Conservation (phyloP, 768 basidiomycete genomes). For the Heimioporus sp. region DNA sequence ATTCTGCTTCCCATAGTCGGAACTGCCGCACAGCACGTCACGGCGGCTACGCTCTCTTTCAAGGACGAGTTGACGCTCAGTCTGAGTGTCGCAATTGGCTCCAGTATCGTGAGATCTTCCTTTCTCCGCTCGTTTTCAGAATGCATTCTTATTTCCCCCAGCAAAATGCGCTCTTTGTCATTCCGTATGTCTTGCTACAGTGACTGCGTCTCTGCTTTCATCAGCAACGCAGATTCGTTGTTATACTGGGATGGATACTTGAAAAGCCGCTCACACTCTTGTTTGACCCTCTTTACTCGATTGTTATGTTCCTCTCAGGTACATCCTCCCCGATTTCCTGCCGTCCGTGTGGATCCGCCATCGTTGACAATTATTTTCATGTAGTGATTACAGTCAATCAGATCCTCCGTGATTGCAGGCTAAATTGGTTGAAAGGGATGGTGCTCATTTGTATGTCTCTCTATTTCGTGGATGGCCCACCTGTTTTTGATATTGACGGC, state of each 20-base stretch:
- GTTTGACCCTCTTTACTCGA: constrained; percentile 85
- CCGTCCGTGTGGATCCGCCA: too few relatives aligned
- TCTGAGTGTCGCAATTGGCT: constrained; percentile 86
- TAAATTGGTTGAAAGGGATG: constrained; percentile 87
- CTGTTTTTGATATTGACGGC: neutral
- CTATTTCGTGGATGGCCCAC: neutral
- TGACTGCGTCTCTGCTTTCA: constrained; percentile 1
- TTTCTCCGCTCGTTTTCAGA: neutral
- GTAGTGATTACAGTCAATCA: constrained; percentile 82
- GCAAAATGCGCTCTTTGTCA: constrained; percentile 74
- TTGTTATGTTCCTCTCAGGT: constrained; percentile 21
- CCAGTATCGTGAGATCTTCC: constrained; percentile 60
- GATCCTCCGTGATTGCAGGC: constrained; percentile 80
- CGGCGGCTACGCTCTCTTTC: constrained; percentile 87
- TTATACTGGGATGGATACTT: constrained; percentile 78
- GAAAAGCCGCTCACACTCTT: constrained; percentile 76
- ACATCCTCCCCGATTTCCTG: constrained; percentile 5
- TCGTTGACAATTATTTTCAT: neutral
- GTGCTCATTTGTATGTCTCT: constrained; percentile 59
- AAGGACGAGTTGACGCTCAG: constrained; percentile 88
- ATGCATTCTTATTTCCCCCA: constrained; percentile 23
- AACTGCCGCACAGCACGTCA: constrained; percentile 89
- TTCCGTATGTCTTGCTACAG: constrained; percentile 43
- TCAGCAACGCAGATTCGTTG: constrained; percentile 51
- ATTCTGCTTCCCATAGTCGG: constrained; percentile 91